phyloP scores from a whole-genome alignment of 2,329 filamentous ascomycete genomes.

The Talaromyces sp. region DNA sequence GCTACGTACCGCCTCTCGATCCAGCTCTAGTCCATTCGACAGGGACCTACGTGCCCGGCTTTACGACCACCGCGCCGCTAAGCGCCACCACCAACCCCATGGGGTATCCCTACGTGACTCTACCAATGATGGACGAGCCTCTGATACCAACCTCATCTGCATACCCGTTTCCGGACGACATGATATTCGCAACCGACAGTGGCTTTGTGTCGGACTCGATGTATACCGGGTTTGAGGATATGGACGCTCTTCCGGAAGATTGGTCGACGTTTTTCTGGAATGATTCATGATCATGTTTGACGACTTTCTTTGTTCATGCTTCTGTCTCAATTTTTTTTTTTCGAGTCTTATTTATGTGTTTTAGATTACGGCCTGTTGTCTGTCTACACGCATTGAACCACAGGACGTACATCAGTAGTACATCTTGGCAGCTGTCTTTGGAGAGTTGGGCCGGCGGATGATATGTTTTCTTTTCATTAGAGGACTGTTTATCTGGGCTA shows the following conservation, averaged over 20 bases:
- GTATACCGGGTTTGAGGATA: constrained; percentile 20
- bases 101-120: constrained; percentile 17
- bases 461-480: background rate
- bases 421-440: constrained; percentile 11
- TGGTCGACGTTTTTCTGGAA: constrained; percentile 43
- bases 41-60: background rate
- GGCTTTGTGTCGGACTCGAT: constrained; percentile 16
- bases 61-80: background rate
- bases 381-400: constrained; percentile 13
- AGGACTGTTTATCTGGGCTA: constrained; percentile 7
- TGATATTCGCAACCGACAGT: constrained; percentile 15
- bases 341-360: background rate
- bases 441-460: constrained; percentile 7
- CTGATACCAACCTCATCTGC: constrained; percentile 10
- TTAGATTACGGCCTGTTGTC: constrained; percentile 2
- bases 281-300: constrained; percentile 9
- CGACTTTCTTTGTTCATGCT: background rate
- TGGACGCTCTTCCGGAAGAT: constrained; percentile 45
- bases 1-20: background rate
- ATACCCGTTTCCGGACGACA: constrained; percentile 14
- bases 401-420: background rate
- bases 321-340: background rate
- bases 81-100: background rate
- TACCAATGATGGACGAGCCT: constrained; percentile 16
- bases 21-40: background rate